Evolutionary conservation across 352 stramenopile species (phyloP), one percentile per base, ranked within the genome.

Genomic region (Phytophthora palmivora): DNA sequence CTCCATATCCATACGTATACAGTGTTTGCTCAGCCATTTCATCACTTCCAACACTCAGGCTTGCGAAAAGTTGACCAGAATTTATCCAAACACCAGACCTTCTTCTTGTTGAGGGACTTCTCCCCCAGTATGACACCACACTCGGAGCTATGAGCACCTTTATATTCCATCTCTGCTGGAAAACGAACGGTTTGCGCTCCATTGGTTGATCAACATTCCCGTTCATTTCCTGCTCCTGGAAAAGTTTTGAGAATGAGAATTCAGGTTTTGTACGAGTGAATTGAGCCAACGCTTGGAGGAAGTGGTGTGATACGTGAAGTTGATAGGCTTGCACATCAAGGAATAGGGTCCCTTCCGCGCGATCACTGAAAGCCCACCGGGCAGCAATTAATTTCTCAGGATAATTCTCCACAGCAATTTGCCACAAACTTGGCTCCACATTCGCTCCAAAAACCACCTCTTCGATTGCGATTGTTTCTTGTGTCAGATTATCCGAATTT

Each of bases 301-400:
- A 75, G 36, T 80, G 68, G 28, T 68, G 50, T 10, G 87, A 92
- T 22, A 91, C 14, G 49, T 95, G 82, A 33, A 82, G 54, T 57
- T 95, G 87, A 36, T 82, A 79, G 3, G 78, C 73, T 70, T 92
- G 87, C 0, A 93, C 54, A 46, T 95, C 84, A 36, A 95, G 43
- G 33, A 93, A 91, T 4, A 84, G 30, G 4, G 70, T 84, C 34
- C 67, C 55, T 32, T 88, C 76, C 1, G 55, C 58, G 6, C 26
- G 18, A 6, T 75, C 55, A 9, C 64, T 62, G 44, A 71, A 71
- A 43, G 64, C 75, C 86, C 86, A 95, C 9, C 79, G 64, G 32
- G 72, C 76, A 36, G 76, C 76, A 36, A 95, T 41, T 6, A 93
- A 28, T 30, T 88, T 91, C 19, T 92, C 81, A 12, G 81, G 79